phyloP scores from a whole-genome alignment of 805 yeast genomes.

The Candida mattraensis region DNA sequence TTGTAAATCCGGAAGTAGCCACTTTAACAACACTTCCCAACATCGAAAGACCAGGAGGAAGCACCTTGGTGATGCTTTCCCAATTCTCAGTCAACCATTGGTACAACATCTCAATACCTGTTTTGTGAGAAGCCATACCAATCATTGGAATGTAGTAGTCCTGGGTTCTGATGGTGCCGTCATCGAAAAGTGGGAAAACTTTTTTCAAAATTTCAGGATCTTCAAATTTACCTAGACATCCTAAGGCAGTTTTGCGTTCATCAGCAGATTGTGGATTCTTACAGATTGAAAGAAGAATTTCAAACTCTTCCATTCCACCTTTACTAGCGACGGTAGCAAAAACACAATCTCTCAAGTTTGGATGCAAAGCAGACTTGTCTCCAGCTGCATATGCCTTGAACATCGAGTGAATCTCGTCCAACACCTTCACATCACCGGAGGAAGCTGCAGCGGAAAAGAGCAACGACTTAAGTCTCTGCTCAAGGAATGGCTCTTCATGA shows the following conservation, averaged over 20 bases:
- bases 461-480: conserved; percentile 39
- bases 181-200: conserved; percentile 43
- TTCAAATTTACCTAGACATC: conserved; percentile 51
- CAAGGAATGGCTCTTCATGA: conserved; percentile 61
- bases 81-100: conserved; percentile 69
- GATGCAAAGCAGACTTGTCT: conserved; percentile 39
- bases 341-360: conserved; percentile 45
- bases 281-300: conserved; percentile 45
- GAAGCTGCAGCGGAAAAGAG: conserved; percentile 45
- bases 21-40: conserved; percentile 70
- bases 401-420: conserved; percentile 24
- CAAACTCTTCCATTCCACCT: conserved; percentile 38
- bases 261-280: conserved; percentile 54
- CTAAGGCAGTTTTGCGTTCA: conserved; percentile 54
- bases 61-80: conserved; percentile 60
- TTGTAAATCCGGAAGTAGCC: conserved; percentile 46
- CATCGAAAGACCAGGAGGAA: conserved; percentile 83
- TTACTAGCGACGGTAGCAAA: conserved; percentile 45
- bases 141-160: conserved; percentile 63
- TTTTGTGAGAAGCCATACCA: conserved; percentile 61
- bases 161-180: conserved; percentile 67
- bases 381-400: conserved; percentile 31
- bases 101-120: conserved; percentile 73
- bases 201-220: conserved; percentile 37
- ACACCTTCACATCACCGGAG: conserved; percentile 40